Base-by-base conservation (phyloP, 352 stramenopile genomes). In the Phytophthora sojae region DNA sequence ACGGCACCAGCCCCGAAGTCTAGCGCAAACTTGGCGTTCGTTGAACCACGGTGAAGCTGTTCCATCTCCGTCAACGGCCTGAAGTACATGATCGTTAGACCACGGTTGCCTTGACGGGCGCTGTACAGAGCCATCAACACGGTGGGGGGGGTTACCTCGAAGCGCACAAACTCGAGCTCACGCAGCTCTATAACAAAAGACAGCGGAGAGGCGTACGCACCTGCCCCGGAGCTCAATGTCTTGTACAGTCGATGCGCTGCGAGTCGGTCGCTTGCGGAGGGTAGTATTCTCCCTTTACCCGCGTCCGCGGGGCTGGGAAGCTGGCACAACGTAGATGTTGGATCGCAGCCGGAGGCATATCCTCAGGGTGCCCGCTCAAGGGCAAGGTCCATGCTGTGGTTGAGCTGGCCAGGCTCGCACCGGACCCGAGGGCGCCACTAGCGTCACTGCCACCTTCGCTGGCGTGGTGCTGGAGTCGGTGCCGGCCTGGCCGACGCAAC, bases 121-220 rank as follows among this genome's bases (percentile, higher is more conserved):
- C 57, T 57, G 19, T 49, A 56, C 14, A 64, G 3, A 2, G 44
- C n/a, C 57, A 64, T 64, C 15, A 64, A 37, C 26, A 57, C 44
- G 4, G 54, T 14, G 11, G 35, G 53, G 12, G 35, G 53, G 5
- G 19, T 9, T 21, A n/a, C 53, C 15, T 59, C n/a, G 17, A 32
- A 59, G 5, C 53, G n/a, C 3, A 21, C 32, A 30, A n/a, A 59
- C 0, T 59, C 53, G 9, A 47, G 32, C 32, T 59, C 32, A n/a
- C 39, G 39, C 4, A 49, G 2, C 7, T 49, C 15, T 17, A 49
- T 3, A 0, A 49, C 15, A 8, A 49, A 49, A n/a, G 39, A 21
- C 39, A 49, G 21, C 4, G 39, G 39, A 47, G 39, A 47, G 14
- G 15, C 6, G 14, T 19, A 47, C 39, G 39, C 14, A 47, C 14